Evolutionary conservation across 352 stramenopile genomes (phyloP).

Genomic region (Phytophthora chlamydospora): DNA sequence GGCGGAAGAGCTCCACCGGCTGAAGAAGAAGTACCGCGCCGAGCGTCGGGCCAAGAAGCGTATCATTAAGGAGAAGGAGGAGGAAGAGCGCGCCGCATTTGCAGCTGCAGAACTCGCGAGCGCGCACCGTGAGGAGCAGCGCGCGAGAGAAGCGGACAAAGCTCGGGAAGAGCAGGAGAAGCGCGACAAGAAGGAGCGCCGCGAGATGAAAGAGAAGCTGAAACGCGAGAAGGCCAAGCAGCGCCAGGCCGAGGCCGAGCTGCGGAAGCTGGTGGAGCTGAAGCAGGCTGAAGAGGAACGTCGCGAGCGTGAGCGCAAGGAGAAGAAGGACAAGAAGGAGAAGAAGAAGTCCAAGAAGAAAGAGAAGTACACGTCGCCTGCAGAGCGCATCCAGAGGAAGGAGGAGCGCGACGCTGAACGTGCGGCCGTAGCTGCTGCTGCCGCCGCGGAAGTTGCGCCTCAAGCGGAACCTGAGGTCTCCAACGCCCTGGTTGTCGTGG

Average conservation of each 20-base stretch:
- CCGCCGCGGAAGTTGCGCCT: not conserved
- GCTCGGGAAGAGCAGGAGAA: constrained; percentile 44
- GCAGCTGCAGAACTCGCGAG: constrained; percentile 46
- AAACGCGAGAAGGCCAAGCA: constrained; percentile 50
- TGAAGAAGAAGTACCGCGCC: constrained; percentile 47
- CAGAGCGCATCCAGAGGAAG: constrained; percentile 61
- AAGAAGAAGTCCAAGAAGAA: constrained; percentile 62
- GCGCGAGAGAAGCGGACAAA: constrained; percentile 47
- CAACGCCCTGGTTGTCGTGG: constrained; percentile 58
- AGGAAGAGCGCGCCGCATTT: constrained; percentile 40
- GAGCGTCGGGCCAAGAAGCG: constrained; percentile 49
- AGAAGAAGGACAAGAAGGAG: constrained; percentile 45
- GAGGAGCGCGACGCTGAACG: constrained; percentile 36
- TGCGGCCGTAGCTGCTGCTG: constrained; percentile 18
- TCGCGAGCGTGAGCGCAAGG: constrained; percentile 38
- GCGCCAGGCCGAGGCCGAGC: constrained; percentile 43
- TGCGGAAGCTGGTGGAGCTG: constrained; percentile 40
- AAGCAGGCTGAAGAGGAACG: constrained; percentile 52
- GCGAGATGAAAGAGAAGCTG: constrained; percentile 45
- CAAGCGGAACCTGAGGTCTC: constrained; percentile 39
- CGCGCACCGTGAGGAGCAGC: constrained; percentile 45
- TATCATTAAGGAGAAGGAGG: constrained; percentile 42
- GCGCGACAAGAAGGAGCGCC: constrained; percentile 47
- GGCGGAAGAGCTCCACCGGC: constrained; percentile 34
- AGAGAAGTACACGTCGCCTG: constrained; percentile 64